Evolutionary conservation across 495 filamentous ascomycete species (phyloP), one percentile per base, ranked within the genome.

Genomic region (Sordaria brevicollis): DNA sequence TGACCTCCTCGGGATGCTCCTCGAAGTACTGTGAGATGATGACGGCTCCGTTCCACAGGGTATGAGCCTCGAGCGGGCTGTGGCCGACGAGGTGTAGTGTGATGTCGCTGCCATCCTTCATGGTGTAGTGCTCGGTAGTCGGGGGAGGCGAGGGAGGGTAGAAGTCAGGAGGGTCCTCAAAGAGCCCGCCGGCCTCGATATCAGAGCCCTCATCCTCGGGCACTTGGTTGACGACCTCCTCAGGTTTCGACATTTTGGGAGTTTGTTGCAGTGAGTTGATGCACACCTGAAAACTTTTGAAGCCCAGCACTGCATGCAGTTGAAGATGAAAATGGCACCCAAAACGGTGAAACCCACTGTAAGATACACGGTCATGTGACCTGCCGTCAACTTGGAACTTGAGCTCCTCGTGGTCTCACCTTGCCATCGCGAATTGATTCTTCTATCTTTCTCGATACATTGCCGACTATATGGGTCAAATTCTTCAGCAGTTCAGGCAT

Each of bases 51-150:
- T 97, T 93, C 94, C 94, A 98, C 10, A 98, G 88, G 65, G 91
- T 86, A 79, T 98, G 92, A 5, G 92, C 94, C 87, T 96, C 97
- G 29, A 96, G 85, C 10, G 94, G 92, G 83, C 91, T 94, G 79
- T 92, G 89, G 65, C 94, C 94, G 39, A 98, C 93, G 6, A 98
- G 88, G 74, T 90, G 88, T 70, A 98, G 86, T 69, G 82, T 86
- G 68, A 97, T 84, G 4, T 81, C 83, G 69, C 87, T 80, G 36
- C 90, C 91, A 13, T 66, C 15, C 41, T 34, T 35, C 33, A 70
- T 76, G 29, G 83, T 86, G 83, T 96, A 88, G 41, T 86, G 83
- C 68, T 89, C 87, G 68, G 84, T 87, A 11, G 91, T 93, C 21
- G 90, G 86, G 21, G 87, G 84, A 62, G 89, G 88, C 69, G 91